A percentile compares a stretch with the other conserved stretches of the same genome.
Evolutionary conservation across 176 grass and related monocot genomes (phyloP).

Genomic region (Bothriochloa decipiens): DNA sequence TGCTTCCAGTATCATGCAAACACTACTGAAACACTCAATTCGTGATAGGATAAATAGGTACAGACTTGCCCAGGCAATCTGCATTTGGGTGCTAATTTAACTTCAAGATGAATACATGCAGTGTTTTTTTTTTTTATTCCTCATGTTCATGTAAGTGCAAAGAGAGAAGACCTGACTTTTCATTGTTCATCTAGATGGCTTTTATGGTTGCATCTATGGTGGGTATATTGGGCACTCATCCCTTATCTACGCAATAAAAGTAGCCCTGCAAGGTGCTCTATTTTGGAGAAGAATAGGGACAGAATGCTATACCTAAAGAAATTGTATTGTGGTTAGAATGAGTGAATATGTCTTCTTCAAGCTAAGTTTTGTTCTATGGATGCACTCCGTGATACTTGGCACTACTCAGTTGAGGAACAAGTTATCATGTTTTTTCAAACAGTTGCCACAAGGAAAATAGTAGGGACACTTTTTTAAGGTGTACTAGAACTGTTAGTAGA

Average conservation of each 20-base stretch:
- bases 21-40: background rate
- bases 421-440: background rate
- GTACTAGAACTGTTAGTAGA: background rate
- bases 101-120: background rate
- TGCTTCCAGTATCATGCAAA: background rate
- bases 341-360: background rate
- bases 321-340: background rate
- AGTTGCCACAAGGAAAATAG: background rate
- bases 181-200: background rate
- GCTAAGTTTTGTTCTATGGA: background rate
- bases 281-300: background rate
- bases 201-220: background rate
- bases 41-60: background rate
- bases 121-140: background rate
- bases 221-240: background rate
- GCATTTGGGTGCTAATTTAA: background rate
- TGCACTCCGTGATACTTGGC: background rate
- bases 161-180: background rate
- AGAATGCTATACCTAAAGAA: background rate
- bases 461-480: background rate
- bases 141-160: background rate
- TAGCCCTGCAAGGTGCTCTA: background rate
- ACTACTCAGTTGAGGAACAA: background rate
- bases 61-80: background rate
- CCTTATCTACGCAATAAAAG: background rate